phyloP scores from a whole-genome alignment of 768 basidiomycete species.

The Lepiota subincarnata region DNA sequence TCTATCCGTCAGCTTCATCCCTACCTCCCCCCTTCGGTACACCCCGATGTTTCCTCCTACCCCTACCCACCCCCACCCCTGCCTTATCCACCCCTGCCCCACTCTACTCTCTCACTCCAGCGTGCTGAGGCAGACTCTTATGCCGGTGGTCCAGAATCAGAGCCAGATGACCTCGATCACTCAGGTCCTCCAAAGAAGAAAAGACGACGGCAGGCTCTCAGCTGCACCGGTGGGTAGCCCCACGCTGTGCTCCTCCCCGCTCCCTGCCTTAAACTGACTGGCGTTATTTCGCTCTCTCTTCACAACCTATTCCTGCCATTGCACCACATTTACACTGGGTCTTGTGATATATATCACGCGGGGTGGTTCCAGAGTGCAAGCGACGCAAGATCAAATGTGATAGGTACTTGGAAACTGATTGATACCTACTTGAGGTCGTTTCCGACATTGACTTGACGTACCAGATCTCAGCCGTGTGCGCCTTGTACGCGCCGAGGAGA shows the following conservation, averaged over 20 bases:
- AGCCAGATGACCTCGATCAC: constrained; percentile 49
- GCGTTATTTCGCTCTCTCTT: constrained; percentile 21
- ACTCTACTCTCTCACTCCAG: neutral
- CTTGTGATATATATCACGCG: constrained; percentile 29
- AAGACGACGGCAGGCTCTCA: constrained; percentile 74
- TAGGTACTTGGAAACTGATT: constrained; percentile 44
- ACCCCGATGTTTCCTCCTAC: constrained; percentile 10
- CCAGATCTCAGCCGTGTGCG: constrained; percentile 74
- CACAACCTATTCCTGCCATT: constrained; percentile 16
- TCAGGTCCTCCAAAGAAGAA: constrained; percentile 77
- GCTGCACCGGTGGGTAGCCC: constrained; percentile 69
- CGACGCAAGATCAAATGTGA: constrained; percentile 87
- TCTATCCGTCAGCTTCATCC: constrained; percentile 69
- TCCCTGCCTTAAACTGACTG: constrained; percentile 15
- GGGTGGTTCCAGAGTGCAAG: constrained; percentile 64
- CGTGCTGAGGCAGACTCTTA: constrained; percentile 25
- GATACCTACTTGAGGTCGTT: constrained; percentile 21
- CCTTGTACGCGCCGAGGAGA: constrained; percentile 80
- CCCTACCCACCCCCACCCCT: constrained; percentile 23
- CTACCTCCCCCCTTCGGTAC: constrained; percentile 49
- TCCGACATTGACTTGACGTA: constrained; percentile 15
- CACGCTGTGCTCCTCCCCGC: constrained; percentile 15
- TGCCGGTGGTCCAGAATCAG: constrained; percentile 46
- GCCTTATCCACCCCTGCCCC: constrained; percentile 19
- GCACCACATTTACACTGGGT: constrained; percentile 21